Conservation (phyloP, 129 eudicot species). For the Glebionis coronaria region DNA sequence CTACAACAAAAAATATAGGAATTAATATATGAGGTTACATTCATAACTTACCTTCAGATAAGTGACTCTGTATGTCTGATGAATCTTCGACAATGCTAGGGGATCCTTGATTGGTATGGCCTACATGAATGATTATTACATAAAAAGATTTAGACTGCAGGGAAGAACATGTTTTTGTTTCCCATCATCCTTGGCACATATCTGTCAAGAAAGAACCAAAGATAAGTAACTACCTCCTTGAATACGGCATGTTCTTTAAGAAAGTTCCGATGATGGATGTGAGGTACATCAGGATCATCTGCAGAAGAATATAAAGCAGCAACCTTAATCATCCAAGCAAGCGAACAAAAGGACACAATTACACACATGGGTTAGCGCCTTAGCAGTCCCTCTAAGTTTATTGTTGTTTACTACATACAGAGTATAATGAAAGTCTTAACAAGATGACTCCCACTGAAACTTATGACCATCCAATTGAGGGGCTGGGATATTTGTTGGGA, state of each 20-base stretch:
- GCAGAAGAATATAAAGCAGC: conserved; percentile 31
- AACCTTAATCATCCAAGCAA: conserved; percentile 3
- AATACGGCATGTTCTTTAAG: conserved; percentile 84
- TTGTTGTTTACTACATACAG: too few species aligned
- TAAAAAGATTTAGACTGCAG: neutral
- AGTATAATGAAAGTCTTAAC: neutral
- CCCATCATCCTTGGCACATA: conserved; percentile 2
- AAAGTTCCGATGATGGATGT: conserved; percentile 65
- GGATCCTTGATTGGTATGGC: conserved; percentile 94
- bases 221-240: conserved; percentile 62
- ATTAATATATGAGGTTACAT: conserved; percentile 7
- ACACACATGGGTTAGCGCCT: neutral
- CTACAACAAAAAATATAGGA: neutral
- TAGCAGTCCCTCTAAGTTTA: neutral
- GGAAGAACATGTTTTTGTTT: conserved; percentile 13
- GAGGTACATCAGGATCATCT: conserved; percentile 84
- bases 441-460: neutral
- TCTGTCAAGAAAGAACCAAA: conserved; percentile 1
- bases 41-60: conserved; percentile 66
- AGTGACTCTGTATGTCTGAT: conserved; percentile 82
- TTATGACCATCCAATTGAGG: conserved; percentile 2
- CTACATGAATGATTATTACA: conserved; percentile 33
- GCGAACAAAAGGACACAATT: conserved; percentile 3
- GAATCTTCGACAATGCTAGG: conserved; percentile 71
- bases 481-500: neutral